Conservation (phyloP, 805 yeast genomes). For the Yarrowia sp. region DNA sequence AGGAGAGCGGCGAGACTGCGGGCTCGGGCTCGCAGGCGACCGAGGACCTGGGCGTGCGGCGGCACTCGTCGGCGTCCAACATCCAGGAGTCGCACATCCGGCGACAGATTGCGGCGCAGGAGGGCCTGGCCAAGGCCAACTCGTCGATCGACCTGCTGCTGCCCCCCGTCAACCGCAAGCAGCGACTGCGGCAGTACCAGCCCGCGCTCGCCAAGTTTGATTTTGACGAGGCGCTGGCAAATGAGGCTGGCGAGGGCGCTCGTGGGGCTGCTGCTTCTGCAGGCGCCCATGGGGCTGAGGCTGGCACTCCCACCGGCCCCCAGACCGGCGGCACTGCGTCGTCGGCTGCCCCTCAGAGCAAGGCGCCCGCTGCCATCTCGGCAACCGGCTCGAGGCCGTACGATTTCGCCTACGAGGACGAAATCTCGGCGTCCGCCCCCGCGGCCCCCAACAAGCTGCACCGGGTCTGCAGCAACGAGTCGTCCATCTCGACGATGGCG, state of each 20-base stretch:
- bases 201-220: slow-evolving; percentile 36
- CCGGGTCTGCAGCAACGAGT: slow-evolving; percentile 38
- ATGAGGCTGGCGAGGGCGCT: not conserved
- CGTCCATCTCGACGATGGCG: slow-evolving; percentile 41
- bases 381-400: slow-evolving; percentile 39
- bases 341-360: not conserved
- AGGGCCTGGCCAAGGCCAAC: slow-evolving; percentile 24
- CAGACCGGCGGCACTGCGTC: not conserved
- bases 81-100: slow-evolving; percentile 34
- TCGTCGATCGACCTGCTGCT: slow-evolving; percentile 40
- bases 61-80: slow-evolving; percentile 29
- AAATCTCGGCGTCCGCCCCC: slow-evolving; percentile 32
- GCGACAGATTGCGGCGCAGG: slow-evolving; percentile 36
- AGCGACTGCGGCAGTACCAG: slow-evolving; percentile 37
- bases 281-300: no score
- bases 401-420: slow-evolving; percentile 38
- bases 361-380: slow-evolving; percentile 11
- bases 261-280: no score
- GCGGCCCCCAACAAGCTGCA: slow-evolving; percentile 30
- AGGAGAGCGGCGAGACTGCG: not conserved
- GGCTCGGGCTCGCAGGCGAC: not conserved
- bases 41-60: slow-evolving; percentile 16
- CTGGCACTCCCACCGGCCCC: not conserved
- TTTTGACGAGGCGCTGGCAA: slow-evolving; percentile 17
- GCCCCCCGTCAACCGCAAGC: slow-evolving; percentile 41